Evolutionary conservation across 345 rosid species (phyloP), one percentile per base, ranked within the genome.

Genomic region (Schrenkiella parvula): DNA sequence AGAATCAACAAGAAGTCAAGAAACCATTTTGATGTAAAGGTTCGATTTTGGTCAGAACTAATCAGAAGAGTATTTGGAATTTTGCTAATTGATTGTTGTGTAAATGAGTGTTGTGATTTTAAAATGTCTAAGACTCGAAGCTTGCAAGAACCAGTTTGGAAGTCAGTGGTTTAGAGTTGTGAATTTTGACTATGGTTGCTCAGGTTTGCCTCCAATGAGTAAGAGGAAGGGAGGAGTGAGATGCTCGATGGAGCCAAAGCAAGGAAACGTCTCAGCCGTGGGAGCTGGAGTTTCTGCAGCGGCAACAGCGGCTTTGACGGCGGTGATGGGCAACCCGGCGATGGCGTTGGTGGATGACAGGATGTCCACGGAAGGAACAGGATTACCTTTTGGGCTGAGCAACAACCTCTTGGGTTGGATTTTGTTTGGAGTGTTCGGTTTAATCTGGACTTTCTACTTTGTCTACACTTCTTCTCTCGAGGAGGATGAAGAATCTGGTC

Each of bases 391-490:
- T 53, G 96, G 98, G 0, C 71, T 93, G 41, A 93, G 98, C 89
- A 93, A 91, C 93, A 93, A 91, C 77, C 90, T 93, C 38, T 90
- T 91, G 56, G 97, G 82, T 10, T 93, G 98, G 98, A 87, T 93
- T 73, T 81, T 93, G 68, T 60, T 91, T 15, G 98, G 90, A 14
- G 90, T 93, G 34, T 93, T 93, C 32, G 91, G 84, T 68, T 79
- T 93, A 68, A 88, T 93, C 56, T 93, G 98, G 97, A 18, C 92
- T 15, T 78, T 93, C 77, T 93, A 84, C 84, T 66, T 79, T 17
- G n/a, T 79, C 70, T 93, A 91, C 89, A 61, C 96, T 39, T 67
- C 88, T 18, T 32, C 80, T 64, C 77, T 71, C 7, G 92, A 91
- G 22, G 97, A 93, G 0, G 97, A 91, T 68, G 98, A 89, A 48